Evolutionary conservation across 306 rosid species (phyloP).

Genomic region (Fragaria nilgerrensis): DNA sequence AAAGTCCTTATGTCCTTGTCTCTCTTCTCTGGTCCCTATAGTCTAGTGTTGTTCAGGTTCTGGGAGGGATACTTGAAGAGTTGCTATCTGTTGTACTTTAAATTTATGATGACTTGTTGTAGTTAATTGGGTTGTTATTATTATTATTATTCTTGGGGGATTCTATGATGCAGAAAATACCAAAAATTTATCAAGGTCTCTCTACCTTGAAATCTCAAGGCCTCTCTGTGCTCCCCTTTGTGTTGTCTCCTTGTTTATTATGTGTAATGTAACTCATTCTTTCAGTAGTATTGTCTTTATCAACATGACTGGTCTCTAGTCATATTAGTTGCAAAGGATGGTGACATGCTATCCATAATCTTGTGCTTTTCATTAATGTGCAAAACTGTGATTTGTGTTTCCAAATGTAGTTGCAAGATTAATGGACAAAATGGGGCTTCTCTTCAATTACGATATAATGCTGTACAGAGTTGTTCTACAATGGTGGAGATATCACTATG

Average conservation of each 20-base stretch:
- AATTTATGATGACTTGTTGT: background rate
- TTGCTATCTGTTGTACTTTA: conserved; percentile 24
- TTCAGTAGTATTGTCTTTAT: background rate
- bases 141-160: background rate
- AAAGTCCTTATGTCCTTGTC: background rate
- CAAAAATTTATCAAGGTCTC: background rate
- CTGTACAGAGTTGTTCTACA: conserved; percentile 13
- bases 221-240: background rate
- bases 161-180: background rate
- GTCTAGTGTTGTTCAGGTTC: conserved; percentile 17
- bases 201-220: no score
- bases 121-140: background rate
- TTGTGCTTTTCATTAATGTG: background rate
- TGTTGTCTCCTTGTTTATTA: background rate
- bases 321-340: background rate
- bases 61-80: conserved; percentile 1
- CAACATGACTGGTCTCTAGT: background rate
- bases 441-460: background rate
- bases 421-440: background rate
- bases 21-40: background rate
- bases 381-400: background rate
- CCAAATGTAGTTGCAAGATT: background rate
- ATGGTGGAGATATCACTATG: conserved; percentile 18
- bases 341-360: background rate
- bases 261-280: background rate